Conservation (phyloP, 2,329 filamentous ascomycete genomes). For the Curvularia hawaiiensis region DNA sequence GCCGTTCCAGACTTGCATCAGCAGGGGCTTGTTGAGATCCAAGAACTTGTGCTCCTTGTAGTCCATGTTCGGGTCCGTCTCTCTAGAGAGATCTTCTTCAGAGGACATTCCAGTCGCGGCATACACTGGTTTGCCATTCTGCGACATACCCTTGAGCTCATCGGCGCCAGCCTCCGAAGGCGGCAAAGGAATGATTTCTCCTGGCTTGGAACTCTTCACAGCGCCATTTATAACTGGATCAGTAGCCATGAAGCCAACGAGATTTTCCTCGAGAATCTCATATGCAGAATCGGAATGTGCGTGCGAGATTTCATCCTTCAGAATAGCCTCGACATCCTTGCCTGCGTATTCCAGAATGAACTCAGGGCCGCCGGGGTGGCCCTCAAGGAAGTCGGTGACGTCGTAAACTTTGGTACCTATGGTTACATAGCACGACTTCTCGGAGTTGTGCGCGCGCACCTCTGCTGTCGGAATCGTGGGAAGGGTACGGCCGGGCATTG, state of each 20-base stretch:
- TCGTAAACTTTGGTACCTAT: slow-evolving; percentile 92
- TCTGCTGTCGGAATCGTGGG: slow-evolving; percentile 83
- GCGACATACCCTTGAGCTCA: slow-evolving; percentile 55
- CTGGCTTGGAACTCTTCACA: slow-evolving; percentile 54
- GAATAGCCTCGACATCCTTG: slow-evolving; percentile 80
- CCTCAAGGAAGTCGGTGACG: slow-evolving; percentile 86
- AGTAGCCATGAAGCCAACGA: slow-evolving; percentile 78
- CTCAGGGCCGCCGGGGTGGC: slow-evolving; percentile 89
- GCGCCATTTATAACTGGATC: slow-evolving; percentile 61
- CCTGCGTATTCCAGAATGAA: slow-evolving; percentile 89
- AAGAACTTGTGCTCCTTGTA: slow-evolving; percentile 94
- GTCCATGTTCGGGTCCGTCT: slow-evolving; percentile 77
- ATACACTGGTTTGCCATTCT: slow-evolving; percentile 57
- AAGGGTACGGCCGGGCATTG: slow-evolving; percentile 80
- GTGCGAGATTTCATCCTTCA: slow-evolving; percentile 84
- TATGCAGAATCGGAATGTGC: slow-evolving; percentile 91
- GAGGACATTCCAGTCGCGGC: slow-evolving; percentile 82
- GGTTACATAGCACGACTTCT: slow-evolving; percentile 90
- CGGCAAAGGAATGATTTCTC: slow-evolving; percentile 59
- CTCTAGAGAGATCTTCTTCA: slow-evolving; percentile 82
- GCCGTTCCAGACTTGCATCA: slow-evolving; percentile 86
- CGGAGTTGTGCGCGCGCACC: slow-evolving; percentile 78
- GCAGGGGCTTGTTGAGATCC: slow-evolving; percentile 81
- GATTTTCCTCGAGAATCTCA: slow-evolving; percentile 86
- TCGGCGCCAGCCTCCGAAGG: slow-evolving; percentile 55